A percentile compares a stretch with the other conserved stretches of the same genome.
These are phyloP conservation scores for Talaromyces sp. DNA, from an alignment of 2,329 filamentous ascomycete genomes.

Conservation along the genomic window DNA sequence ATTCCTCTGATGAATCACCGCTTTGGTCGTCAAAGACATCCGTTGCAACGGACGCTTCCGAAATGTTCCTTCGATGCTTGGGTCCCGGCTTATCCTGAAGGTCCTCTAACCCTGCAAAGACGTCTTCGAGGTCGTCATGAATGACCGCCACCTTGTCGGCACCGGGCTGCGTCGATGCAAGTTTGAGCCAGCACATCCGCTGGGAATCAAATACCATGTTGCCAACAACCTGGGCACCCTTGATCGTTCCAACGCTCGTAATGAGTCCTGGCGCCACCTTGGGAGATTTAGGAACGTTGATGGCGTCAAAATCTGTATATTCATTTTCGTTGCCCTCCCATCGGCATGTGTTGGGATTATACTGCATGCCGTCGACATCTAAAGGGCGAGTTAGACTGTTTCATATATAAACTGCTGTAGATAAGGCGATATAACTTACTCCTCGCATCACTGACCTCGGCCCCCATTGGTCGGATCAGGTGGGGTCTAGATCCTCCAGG, in stretches of 20 bases:
- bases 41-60: conserved; percentile 22
- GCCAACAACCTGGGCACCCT: conserved; percentile 89
- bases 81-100: conserved; percentile 60
- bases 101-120: conserved; percentile 92
- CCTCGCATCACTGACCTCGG: conserved; percentile 68
- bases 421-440: conserved; percentile 53
- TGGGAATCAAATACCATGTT: conserved; percentile 98
- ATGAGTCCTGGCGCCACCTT: conserved; percentile 64
- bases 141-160: conserved; percentile 45
- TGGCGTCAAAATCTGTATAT: conserved; percentile 69
- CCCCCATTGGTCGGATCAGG: conserved; percentile 78
- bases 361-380: conserved; percentile 94
- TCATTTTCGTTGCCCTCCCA: conserved; percentile 98
- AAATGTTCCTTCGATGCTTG: conserved; percentile 14
- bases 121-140: conserved; percentile 85
- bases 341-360: conserved; percentile 76
- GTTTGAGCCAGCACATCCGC: conserved; percentile 95
- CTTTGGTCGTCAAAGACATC: conserved; percentile 36
- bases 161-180: conserved; percentile 47
- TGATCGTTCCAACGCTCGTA: conserved; percentile 76
- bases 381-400: conserved; percentile 18
- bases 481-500: conserved; percentile 61
- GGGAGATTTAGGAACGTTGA: conserved; percentile 39
- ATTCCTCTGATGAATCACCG: conserved; percentile 58
- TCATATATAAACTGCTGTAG: not conserved